Base-by-base conservation (phyloP, 176 grass and related monocot genomes). In the Guadua angustifolia region DNA sequence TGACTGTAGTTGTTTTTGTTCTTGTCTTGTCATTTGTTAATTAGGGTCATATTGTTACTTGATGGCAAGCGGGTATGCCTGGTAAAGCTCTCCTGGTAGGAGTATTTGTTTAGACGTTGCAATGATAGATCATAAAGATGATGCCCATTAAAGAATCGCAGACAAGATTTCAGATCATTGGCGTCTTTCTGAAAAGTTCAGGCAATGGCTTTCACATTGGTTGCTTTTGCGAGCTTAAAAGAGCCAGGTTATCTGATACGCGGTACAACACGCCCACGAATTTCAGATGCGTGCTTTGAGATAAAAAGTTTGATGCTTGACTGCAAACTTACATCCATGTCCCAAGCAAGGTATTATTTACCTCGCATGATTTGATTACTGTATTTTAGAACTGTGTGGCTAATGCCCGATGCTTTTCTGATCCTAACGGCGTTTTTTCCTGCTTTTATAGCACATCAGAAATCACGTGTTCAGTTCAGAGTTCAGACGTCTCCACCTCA, bases 151-250 rank as follows among this genome's bases (percentile, higher is more conserved):
- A 66, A 82, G 17, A 57, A 78, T 40, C 18, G 16, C 55, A 71
- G 63, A 80, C 77, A 85, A 12, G 71, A 76, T 76, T 82, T 73
- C 66, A 82, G 66, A 86, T 82, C 65, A 59, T 50, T 47, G 47
- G 7, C 29, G 46, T 7, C 88, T 82, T 90, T 73, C 17, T 2
- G 15, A 67, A 87, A 87, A 87, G 85, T 64, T 59, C 38, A 38
- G 65, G 26, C 53, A 32, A 53, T 55, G 71, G 77, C 71, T 89
- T 90, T 85, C 78, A 72, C 83, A 72, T 77, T 61, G 66, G 15
- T 6, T 85, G 75, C 21, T 60, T 81, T 81, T 63, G 47, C 16
- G 7, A 55, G 26, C 24, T 29, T 14, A 11, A 79, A 47, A 10
- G 68, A 12, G 26, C 12, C 19, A 57, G 47, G 38, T 16, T 67